Evolutionary conservation across 768 basidiomycete genomes (phyloP), one percentile per base, ranked within the genome.

Genomic region (Boletus patriciae): DNA sequence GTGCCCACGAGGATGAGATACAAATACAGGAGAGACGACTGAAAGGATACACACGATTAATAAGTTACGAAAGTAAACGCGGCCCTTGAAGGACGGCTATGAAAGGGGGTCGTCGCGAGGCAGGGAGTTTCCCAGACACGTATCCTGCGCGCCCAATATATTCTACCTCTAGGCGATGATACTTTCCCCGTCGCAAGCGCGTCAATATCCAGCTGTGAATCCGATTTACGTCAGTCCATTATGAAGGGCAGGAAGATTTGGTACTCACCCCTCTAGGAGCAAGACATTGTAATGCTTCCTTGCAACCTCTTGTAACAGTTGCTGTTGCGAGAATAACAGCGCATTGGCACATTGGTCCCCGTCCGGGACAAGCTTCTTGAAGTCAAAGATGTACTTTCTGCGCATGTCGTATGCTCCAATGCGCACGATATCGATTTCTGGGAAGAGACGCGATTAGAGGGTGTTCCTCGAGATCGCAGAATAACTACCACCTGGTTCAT

Each of bases 131-230:
- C 33, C 81, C 83, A 0, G 75, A 66, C 43, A 80, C 77, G 59
- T 75, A 81, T 46, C 86, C 90, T 18, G 87, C 86, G 58, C 86
- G 79, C 7, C 84, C 90, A 54, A 69, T 78, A 70, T 92, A 92
- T 57, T 81, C 79, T 19, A 92, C 81, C 66, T 89, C 83, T 37
- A 89, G 76, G 29, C 90, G 82, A 71, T 86, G 77, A 33, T 73
- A 74, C 63, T 83, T 84, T 50, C 80, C 84, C 63, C 77, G 81
- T 54, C 88, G 85, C 63, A 84, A 78, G 23, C 86, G 70, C 6
- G 86, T 89, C 50, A 88, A 65, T 36, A 75, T 75, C 89, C 89
- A 91, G 58, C 89, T 90, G 63, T 19, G 48, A 47, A 46, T 45
- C 53, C 40, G 44, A 37, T 51, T 43, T 37, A 50, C 40, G 53